A percentile compares a stretch with the other conserved stretches of the same genome.
phyloP scores from a whole-genome alignment of 345 rosid species.

The Eucalyptus regnans region DNA sequence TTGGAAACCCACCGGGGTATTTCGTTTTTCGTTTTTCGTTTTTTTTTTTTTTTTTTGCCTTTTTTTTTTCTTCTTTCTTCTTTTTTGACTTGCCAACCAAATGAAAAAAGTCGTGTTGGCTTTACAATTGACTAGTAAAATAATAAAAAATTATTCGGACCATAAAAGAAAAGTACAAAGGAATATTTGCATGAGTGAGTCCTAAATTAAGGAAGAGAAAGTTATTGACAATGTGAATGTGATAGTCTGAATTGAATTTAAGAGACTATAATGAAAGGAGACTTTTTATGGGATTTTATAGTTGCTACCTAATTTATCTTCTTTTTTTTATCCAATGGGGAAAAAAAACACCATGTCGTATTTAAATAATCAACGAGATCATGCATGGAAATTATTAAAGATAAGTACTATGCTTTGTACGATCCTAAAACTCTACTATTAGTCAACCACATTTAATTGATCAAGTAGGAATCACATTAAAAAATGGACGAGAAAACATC shows the following conservation, averaged over 20 bases:
- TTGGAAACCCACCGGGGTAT: not conserved
- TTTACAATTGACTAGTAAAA: not conserved
- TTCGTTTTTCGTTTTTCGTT: not conserved
- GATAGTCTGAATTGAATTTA: not conserved
- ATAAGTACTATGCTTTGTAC: not conserved
- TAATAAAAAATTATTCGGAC: not conserved
- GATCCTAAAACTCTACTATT: not conserved
- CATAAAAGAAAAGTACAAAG: not conserved
- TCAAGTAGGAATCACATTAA: not conserved
- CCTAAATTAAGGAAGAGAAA: not conserved
- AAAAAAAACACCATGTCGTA: not conserved
- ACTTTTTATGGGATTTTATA: not conserved
- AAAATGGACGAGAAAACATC: not conserved
- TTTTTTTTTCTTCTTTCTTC: not conserved
- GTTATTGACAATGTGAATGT: not conserved
- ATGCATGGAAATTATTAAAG: not conserved
- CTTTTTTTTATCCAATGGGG: not conserved
- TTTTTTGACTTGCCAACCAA: not conserved
- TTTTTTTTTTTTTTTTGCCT: fast-evolving
- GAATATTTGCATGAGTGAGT: not conserved
- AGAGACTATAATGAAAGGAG: not conserved
- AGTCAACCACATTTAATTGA: not conserved
- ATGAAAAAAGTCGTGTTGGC: not conserved
- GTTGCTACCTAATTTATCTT: not conserved
- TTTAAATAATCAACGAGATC: not conserved